These are phyloP conservation scores for Colletotrichum spaethianum DNA, from an alignment of 2,329 filamentous ascomycete genomes.

Conservation along the genomic window DNA sequence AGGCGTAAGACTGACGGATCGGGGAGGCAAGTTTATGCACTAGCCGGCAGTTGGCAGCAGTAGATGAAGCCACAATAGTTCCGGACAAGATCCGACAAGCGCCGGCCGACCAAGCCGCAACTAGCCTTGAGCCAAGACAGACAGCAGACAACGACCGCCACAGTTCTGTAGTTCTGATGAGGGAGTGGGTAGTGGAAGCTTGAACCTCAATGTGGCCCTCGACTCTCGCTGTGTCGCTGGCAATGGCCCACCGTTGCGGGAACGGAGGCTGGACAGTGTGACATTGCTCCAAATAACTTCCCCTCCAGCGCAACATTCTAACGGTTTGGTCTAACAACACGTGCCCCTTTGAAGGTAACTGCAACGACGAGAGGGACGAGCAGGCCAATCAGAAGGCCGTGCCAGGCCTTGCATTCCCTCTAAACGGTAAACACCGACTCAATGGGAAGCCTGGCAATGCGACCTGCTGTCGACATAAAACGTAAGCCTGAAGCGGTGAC, in stretches of 20 bases:
- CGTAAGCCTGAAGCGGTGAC: conserved; percentile 34
- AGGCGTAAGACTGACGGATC: background rate
- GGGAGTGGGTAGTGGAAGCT: background rate
- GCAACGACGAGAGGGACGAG: conserved; percentile 3
- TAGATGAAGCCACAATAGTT: conserved; percentile 16
- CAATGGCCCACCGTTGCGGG: conserved; percentile 9
- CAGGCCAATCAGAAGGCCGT: conserved; percentile 6
- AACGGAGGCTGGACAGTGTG: conserved; percentile 19
- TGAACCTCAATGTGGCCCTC: background rate
- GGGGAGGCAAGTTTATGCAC: background rate
- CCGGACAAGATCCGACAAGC: conserved; percentile 18
- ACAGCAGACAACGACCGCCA: background rate
- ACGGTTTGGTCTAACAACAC: conserved; percentile 9
- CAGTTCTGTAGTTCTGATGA: conserved; percentile 1
- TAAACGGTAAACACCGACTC: conserved; percentile 27
- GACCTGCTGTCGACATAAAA: conserved; percentile 29
- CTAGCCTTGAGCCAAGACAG: background rate
- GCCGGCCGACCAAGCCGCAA: conserved; percentile 12
- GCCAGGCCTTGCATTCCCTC: conserved; percentile 12
- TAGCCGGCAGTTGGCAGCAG: conserved; percentile 9
- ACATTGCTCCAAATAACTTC: conserved; percentile 21
- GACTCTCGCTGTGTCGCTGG: conserved; percentile 11
- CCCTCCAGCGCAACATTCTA: background rate
- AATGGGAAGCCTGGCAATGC: conserved; percentile 24
- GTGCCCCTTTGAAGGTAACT: background rate